phyloP scores from a whole-genome alignment of 257 asterid genomes.

The Petunia secreta region DNA sequence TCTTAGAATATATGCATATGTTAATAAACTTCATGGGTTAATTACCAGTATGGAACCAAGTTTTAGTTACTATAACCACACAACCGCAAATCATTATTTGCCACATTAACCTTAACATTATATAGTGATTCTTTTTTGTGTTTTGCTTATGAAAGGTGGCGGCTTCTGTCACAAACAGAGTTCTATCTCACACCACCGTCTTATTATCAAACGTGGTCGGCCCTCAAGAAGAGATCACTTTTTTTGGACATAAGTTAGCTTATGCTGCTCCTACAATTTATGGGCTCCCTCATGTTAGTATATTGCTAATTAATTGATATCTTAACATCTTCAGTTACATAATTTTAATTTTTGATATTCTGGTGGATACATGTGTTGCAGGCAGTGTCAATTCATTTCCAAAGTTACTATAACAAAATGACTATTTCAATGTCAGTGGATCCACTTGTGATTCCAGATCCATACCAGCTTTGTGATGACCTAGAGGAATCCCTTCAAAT shows the following conservation, averaged over 20 bases:
- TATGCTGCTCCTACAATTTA: slow-evolving; percentile 48
- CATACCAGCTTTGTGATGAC: slow-evolving; percentile 50
- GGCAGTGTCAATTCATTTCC: slow-evolving; percentile 40
- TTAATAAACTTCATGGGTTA: too few relatives aligned
- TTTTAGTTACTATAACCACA: too few relatives aligned
- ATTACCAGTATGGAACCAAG: too few relatives aligned
- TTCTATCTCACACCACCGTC: slow-evolving; percentile 40
- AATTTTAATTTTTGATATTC: too few relatives aligned
- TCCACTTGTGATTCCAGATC: slow-evolving; percentile 47
- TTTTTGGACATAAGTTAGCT: slow-evolving; percentile 44
- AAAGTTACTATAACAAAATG: slow-evolving; percentile 47
- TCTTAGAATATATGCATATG: not conserved
- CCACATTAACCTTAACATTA: not conserved
- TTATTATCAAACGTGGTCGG: slow-evolving; percentile 41
- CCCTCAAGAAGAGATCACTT: slow-evolving; percentile 48
- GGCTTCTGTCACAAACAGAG: slow-evolving; percentile 14
- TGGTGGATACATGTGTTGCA: not conserved
- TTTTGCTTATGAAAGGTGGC: slow-evolving; percentile 32
- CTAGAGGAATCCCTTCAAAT: slow-evolving; percentile 36
- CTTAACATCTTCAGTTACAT: not conserved
- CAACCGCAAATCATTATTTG: too few relatives aligned
- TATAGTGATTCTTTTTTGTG: not conserved
- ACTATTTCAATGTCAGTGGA: slow-evolving; percentile 45
- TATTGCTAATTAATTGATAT: not conserved
- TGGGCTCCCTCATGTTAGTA: slow-evolving; percentile 47